phyloP scores from a whole-genome alignment of 805 yeast genomes.

The Barnettozyma siamensis region DNA sequence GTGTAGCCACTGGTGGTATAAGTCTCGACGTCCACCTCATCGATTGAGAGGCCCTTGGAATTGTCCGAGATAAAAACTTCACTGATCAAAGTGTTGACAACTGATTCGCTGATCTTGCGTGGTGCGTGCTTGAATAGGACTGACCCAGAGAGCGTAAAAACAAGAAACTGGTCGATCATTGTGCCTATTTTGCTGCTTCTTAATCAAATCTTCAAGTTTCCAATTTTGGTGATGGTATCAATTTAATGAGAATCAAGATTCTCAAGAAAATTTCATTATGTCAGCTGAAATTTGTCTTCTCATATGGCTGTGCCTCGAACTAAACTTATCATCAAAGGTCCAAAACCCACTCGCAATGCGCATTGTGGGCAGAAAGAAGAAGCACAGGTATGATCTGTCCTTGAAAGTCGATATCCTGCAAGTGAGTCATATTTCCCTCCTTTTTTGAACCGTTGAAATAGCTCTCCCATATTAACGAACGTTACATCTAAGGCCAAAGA shows the following conservation, averaged over 20 bases:
- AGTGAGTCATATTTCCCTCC: slow-evolving; percentile 10
- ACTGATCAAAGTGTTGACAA: slow-evolving; percentile 44
- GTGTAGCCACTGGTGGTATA: slow-evolving; percentile 36
- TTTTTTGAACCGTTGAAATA: no score
- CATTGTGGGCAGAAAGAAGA: slow-evolving; percentile 8
- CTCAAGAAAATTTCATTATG: no score
- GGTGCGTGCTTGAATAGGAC: slow-evolving; percentile 44
- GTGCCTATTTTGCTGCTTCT: no score
- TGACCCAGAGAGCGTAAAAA: slow-evolving; percentile 48
- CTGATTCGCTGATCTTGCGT: slow-evolving; percentile 33
- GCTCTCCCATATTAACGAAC: no score
- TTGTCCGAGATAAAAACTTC: slow-evolving; percentile 40
- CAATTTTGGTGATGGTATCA: no score
- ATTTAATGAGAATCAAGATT: no score
- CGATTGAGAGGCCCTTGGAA: slow-evolving; percentile 21
- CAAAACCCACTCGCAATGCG: slow-evolving; percentile 5
- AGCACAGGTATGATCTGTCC: slow-evolving; percentile 7
- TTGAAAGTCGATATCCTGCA: slow-evolving; percentile 17
- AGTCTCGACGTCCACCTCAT: slow-evolving; percentile 21
- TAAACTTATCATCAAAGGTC: background rate
- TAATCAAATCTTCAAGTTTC: no score
- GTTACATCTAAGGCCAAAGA: slow-evolving; percentile 25
- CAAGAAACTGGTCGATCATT: slow-evolving; percentile 44
- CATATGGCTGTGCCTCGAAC: no score
- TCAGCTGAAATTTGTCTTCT: background rate